Evolutionary conservation across 495 filamentous ascomycete genomes (phyloP).

Genomic region (Aspergillus saccharolyticus): DNA sequence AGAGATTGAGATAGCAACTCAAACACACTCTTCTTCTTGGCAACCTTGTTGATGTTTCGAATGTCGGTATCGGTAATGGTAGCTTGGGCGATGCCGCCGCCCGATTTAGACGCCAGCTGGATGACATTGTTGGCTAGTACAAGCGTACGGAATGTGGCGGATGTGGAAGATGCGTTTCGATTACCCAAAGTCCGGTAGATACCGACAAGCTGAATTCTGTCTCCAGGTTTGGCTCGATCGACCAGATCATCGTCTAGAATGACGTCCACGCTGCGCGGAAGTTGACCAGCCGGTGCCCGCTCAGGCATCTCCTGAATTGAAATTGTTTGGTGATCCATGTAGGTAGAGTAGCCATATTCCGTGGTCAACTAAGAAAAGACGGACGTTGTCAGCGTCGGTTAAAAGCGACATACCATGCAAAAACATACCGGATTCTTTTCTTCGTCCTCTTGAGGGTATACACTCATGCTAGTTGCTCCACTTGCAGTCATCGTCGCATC

Average conservation of each 20-base stretch:
- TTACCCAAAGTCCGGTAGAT: constrained; percentile 92
- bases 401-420: neutral
- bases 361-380: constrained; percentile 60
- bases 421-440: constrained; percentile 60
- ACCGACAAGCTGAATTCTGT: constrained; percentile 92
- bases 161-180: constrained; percentile 79
- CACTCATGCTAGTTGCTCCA: constrained; percentile 76
- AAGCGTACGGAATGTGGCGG: constrained; percentile 87
- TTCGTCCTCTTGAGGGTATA: constrained; percentile 94
- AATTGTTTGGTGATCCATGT: constrained; percentile 94
- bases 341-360: constrained; percentile 93
- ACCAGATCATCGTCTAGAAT: constrained; percentile 96
- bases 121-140: constrained; percentile 95
- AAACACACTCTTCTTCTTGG: constrained; percentile 94
- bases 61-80: constrained; percentile 97
- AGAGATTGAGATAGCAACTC: constrained; percentile 91
- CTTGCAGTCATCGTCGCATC: constrained; percentile 96
- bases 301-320: constrained; percentile 99
- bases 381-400: constrained; percentile 11
- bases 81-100: constrained; percentile 86
- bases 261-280: constrained; percentile 95
- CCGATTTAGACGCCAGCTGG: constrained; percentile 89
- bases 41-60: constrained; percentile 94
- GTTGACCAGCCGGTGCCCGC: constrained; percentile 88
- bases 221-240: constrained; percentile 89